Percentiles rank a stretch among this genome's conserved stretches.
Evolutionary conservation across 2,329 filamentous ascomycete species (phyloP).

Genomic region (Fusarium marasasianum): DNA sequence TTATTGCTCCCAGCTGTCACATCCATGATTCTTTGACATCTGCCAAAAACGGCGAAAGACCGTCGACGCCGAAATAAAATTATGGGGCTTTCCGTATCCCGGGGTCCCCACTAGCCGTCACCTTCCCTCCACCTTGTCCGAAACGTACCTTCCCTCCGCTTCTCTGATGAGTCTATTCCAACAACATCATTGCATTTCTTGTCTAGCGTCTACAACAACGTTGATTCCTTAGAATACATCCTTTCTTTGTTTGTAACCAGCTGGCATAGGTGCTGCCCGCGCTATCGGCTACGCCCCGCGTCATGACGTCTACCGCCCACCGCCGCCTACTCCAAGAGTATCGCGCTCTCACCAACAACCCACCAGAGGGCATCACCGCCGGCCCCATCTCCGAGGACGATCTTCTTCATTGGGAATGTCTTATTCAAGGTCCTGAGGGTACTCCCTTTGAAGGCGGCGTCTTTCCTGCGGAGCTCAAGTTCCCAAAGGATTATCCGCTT

Average conservation of each 20-base stretch:
- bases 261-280: background rate
- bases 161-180: background rate
- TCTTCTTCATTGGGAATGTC: constrained; percentile 93
- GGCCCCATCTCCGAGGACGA: constrained; percentile 95
- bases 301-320: constrained; percentile 71
- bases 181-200: background rate
- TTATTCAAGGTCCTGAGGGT: constrained; percentile 94
- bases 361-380: constrained; percentile 96
- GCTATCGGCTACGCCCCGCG: background rate
- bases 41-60: constrained; percentile 5
- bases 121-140: constrained; percentile 31
- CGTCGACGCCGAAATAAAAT: background rate
- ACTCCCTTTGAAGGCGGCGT: constrained; percentile 97
- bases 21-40: background rate
- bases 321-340: constrained; percentile 96
- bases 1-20: background rate
- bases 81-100: constrained; percentile 6
- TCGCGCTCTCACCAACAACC: constrained; percentile 89
- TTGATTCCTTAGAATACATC: background rate
- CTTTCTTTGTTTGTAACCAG: background rate
- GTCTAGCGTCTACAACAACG: background rate
- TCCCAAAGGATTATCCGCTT: constrained; percentile 96
- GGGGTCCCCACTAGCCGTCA: constrained; percentile 28
- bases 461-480: constrained; percentile 93
- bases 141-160: constrained; percentile 7